Evolutionary conservation across 179 eudicot genomes (phyloP).

Genomic region (Camellia oleifera): DNA sequence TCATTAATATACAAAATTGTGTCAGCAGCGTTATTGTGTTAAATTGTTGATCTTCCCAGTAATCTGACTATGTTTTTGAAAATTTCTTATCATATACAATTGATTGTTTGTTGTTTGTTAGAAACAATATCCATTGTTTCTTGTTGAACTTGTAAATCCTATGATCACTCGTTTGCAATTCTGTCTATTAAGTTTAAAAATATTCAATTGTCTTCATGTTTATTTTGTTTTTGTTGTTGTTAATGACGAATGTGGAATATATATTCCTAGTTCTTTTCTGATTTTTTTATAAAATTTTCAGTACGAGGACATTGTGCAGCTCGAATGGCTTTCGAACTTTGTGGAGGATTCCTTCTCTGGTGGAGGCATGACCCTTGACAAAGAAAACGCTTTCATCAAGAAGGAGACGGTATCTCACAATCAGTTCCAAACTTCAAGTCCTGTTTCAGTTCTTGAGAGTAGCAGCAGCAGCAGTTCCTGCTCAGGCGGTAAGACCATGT

Average conservation of each 20-base stretch:
- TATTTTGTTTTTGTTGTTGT: background rate
- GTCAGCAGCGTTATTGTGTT: no score
- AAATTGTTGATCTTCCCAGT: background rate
- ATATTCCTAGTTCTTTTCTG: background rate
- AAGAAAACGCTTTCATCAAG: constrained; percentile 23
- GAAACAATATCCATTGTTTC: background rate
- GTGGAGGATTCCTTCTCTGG: constrained; percentile 89
- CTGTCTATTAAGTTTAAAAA: no score
- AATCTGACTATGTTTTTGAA: background rate
- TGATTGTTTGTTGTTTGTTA: background rate
- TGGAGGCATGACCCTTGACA: constrained; percentile 58
- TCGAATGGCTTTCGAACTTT: constrained; percentile 87
- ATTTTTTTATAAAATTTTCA: constrained; percentile 27
- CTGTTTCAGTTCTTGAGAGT: constrained; percentile 84
- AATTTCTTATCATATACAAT: background rate
- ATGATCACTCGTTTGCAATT: background rate
- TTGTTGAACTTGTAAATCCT: no score
- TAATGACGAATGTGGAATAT: background rate
- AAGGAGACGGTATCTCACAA: constrained; percentile 31
- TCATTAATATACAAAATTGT: background rate
- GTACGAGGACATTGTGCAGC: constrained; percentile 90
- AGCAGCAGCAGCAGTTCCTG: constrained; percentile 61
- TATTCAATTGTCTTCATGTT: background rate
- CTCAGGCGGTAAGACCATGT: constrained; percentile 36
- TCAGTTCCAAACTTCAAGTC: constrained; percentile 72